Base-by-base conservation (phyloP, 2,329 filamentous ascomycete genomes). In the Alternaria sp. region DNA sequence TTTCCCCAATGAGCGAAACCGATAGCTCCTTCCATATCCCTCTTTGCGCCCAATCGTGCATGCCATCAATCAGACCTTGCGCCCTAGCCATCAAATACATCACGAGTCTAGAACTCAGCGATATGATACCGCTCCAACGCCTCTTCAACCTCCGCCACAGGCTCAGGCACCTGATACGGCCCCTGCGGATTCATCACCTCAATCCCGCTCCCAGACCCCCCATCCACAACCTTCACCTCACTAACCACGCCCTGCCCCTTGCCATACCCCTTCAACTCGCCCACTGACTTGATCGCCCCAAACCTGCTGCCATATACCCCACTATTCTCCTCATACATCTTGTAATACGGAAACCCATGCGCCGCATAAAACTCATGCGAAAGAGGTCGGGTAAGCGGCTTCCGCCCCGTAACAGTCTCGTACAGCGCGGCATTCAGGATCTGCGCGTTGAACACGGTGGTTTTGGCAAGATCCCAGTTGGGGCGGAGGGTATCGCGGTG, bases 391-490 rank as follows among this genome's bases (percentile, higher is more conserved):
- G 62, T 46, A 6, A 79, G 79, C 1, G 80, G 74, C 0, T 66
- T 50, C 8, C 72, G 57, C 9, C 81, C 81, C 5, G 81, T 84
- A 30, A 83, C 67, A 8, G 62, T 36, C 5, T 73, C 40, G 69
- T 82, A 84, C 6, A 57, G 52, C 0, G 58, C 59, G 4, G 78
- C 74, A 64, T 83, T 81, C 45, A 83, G 68, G 17, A 83, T 77
- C 56, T 83, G 80, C 1, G 82, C 69, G 58, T 82, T 81, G 68
- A 83, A 74, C 40, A 79, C 69, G 21, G 67, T 76, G 13, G 74
- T 72, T 7, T 56, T 54, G 3, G n/a, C 32, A 9, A 26, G 26
- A 5, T 64, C 40, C 66, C 54, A 40, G 67, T 63, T 1, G 46
- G 43, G 44, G 4, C 44, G 52, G 7, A 74, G 21, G 2, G 57